Conservation (phyloP, 2,329 filamentous ascomycete genomes). For the Hymenotorrendiella dingleyae region DNA sequence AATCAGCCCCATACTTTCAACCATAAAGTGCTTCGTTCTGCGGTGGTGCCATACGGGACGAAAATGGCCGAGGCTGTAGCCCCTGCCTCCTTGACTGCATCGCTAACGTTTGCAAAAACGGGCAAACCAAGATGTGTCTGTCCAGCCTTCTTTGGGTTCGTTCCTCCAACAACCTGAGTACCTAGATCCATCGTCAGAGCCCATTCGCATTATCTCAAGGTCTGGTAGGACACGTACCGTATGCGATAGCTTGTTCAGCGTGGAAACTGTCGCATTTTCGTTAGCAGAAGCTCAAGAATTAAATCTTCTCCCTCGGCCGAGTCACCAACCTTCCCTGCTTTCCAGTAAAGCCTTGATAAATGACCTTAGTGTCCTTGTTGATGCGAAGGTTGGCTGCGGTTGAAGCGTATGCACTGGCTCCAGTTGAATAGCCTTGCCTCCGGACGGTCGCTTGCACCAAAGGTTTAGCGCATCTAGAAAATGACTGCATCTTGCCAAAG, state of each 20-base stretch:
- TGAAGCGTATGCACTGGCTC: slow-evolving; percentile 61
- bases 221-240: slow-evolving; percentile 56
- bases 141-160: slow-evolving; percentile 98
- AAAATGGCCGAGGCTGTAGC: slow-evolving; percentile 93
- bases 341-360: slow-evolving; percentile 96
- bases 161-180: slow-evolving; percentile 95
- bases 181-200: slow-evolving; percentile 45
- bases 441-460: slow-evolving; percentile 62
- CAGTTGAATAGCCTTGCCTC: slow-evolving; percentile 70
- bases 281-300: slow-evolving; percentile 21
- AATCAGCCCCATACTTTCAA: slow-evolving; percentile 12
- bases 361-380: slow-evolving; percentile 86
- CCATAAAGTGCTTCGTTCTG: slow-evolving; percentile 3
- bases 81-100: slow-evolving; percentile 85
- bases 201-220: slow-evolving; percentile 16
- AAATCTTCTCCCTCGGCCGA: neutral
- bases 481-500: slow-evolving; percentile 68
- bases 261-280: slow-evolving; percentile 67
- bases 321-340: slow-evolving; percentile 89
- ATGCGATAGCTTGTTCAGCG: slow-evolving; percentile 95
- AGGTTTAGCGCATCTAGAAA: slow-evolving; percentile 67
- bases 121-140: slow-evolving; percentile 82
- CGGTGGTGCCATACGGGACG: slow-evolving; percentile 63
- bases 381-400: slow-evolving; percentile 86
- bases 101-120: slow-evolving; percentile 83